Evolutionary conservation across 257 asterid genomes (phyloP), one percentile per base, ranked within the genome.

Genomic region (Ophiorrhiza pumila): DNA sequence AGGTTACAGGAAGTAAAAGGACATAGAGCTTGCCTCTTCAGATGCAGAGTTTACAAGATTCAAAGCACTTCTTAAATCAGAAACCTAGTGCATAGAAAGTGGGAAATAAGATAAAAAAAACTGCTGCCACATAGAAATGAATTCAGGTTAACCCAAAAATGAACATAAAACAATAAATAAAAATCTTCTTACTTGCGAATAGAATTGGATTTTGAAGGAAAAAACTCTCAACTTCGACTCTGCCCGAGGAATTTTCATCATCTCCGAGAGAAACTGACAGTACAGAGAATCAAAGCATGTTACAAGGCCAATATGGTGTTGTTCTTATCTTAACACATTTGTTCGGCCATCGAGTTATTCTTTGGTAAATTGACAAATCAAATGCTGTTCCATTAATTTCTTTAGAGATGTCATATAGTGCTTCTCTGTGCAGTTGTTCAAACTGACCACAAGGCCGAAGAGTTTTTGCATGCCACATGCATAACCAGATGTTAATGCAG

Each of bases 201-300:
- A 57, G 71, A 92, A 88, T 52, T 92, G 96, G 66, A 88, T 92
- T 76, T 80, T 86, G 68, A 87, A 92, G 42, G 90, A 85, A 83
- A 90, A 86, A 71, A 92, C 92, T 77, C 92, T 80, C 76, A 92
- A 86, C 85, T 90, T 92, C 23, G 90, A 76, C 80, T 88, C 94
- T 41, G 86, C 93, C 29, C 96, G 89, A 75, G 96, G 96, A 66
- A 92, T 94, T 77, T 88, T 89, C 84, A 87, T 87, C 84, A 92
- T 68, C 91, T 90, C 96, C 88, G 87, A 41, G 86, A 92, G 89
- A 79, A 90, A 92, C 96, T 92, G 95, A 76, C 76, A 75, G 32
- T 11, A 49, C 17, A 69, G 57, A 71, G 42, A 61, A 1, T 72
- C 13, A 67, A 35, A 53, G 69, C 37, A 23, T 27, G 73, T 55